Base-by-base conservation (phyloP, 2,329 filamentous ascomycete species). In the Ceratocystis cubensis region DNA sequence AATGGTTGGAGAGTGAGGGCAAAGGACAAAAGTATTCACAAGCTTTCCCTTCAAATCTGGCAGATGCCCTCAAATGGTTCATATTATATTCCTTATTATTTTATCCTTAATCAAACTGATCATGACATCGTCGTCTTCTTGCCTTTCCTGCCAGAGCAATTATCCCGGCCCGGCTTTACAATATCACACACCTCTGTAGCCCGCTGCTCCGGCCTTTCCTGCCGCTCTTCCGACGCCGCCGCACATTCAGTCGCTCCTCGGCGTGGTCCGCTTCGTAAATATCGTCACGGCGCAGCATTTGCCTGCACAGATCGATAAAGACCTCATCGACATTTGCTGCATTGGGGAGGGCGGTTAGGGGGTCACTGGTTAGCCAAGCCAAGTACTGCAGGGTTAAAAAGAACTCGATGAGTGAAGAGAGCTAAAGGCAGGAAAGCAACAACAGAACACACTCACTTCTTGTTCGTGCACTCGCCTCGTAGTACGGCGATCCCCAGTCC, bases 401-500 rank as follows among this genome's bases (percentile, higher is more conserved):
- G 10, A 41, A 48, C 45, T 2, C 48, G 22, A 22, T 46, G 50
- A 8, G 56, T 4, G 7, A n/a, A 13, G 8, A 56, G 20, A 20
- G 10, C 22, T 3, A 15, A 45, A 33, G 30, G 17, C 28, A 37
- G 7, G 30, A 37, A 50, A 8, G 56, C 46, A 45, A 63, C 50
- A 57, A 67, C 3, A 13, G 22, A 33, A n/a, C 37, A 17, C 20
- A 75, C 81, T 73, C 74, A 89, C 73, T 89, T 72, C 87, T 81
- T 71, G 89, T 86, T 70, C 91, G 82, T 63, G 91, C 91, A 69
- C 88, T 93, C 45, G 91, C 88, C 77, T 96, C 91, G 73, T 96
- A 96, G 75, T 96, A 96, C 0, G 91, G 91, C 45, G 89, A 89
- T 22, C 87, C 88, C 91, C 91, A 96, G 72, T 83, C 83, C 73